Percentiles rank a stretch among this genome's conserved stretches.
Evolutionary conservation across 306 rosid species (phyloP).

Genomic region (Rosa multiflora): DNA sequence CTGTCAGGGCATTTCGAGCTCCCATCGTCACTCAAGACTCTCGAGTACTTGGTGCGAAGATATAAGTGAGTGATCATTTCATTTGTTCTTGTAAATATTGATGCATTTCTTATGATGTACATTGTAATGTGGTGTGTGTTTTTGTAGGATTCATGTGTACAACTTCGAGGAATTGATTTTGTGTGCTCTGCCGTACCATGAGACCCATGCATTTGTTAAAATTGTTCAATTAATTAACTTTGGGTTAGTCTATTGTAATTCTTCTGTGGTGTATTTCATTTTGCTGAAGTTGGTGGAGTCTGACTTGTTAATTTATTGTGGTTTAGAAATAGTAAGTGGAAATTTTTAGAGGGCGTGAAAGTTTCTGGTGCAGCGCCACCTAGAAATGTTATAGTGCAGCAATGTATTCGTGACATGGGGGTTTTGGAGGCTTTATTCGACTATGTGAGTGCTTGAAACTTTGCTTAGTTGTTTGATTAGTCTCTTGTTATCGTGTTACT

Average conservation of each 20-base stretch:
- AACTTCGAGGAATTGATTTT: conserved; percentile 69
- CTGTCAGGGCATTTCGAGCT: conserved; percentile 61
- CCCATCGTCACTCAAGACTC: conserved; percentile 63
- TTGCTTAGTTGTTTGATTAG: conserved; percentile 22
- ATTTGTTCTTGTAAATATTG: background rate
- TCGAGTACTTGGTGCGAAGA: conserved; percentile 86
- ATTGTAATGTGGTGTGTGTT: conserved; percentile 20
- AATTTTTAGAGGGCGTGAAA: conserved; percentile 75
- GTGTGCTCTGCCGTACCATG: conserved; percentile 87
- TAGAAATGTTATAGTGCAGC: conserved; percentile 81
- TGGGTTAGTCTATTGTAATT: conserved; percentile 47
- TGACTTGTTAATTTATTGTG: conserved; percentile 25
- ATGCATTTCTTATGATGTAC: background rate
- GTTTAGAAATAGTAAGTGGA: conserved; percentile 77
- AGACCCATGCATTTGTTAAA: conserved; percentile 76
- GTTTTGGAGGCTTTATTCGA: conserved; percentile 68
- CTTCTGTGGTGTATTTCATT: conserved; percentile 18
- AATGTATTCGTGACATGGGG: conserved; percentile 71
- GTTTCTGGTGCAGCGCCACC: conserved; percentile 86
- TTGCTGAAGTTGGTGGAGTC: conserved; percentile 18
- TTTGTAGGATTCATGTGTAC: conserved; percentile 71
- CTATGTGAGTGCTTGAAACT: conserved; percentile 64
- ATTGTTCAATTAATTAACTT: conserved; percentile 62
- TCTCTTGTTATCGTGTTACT: conserved; percentile 3
- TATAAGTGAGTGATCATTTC: conserved; percentile 55